Evolutionary conservation across 768 basidiomycete species (phyloP), one percentile per base, ranked within the genome.

Genomic region (Russula virescens): DNA sequence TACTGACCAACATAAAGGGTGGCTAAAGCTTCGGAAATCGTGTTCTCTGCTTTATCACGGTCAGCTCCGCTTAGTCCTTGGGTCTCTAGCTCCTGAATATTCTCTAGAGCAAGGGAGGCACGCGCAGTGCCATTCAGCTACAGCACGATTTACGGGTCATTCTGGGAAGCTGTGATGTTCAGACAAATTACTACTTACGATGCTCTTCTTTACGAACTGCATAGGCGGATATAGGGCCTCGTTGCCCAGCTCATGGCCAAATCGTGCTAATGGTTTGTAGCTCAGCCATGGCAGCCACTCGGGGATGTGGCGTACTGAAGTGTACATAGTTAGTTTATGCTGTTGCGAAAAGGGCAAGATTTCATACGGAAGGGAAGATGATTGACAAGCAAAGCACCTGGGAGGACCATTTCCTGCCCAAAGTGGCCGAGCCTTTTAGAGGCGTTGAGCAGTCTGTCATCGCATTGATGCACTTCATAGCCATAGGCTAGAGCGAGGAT

Each of bases 351-450:
- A 19, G 19, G n/a, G 42, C 2, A 8, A 43, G 42, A 43, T 43
- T 18, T 11, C 42, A 43, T 18, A 48, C 62, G 16, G 21, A 58
- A 26, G 3, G 62, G 49, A 16, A 63, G 8, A 19, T 51, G 7
- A 40, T 63, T 63, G 7, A 63, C 56, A 14, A 63, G 47, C 11
- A 58, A 19, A 13, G 42, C 40, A 31, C 54, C 54, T 7, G 54
- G 54, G 7, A 55, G 42, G 19, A 21, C 8, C 16, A 3, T 13
- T 23, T 19, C n/a, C 1, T 38, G 3, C 6, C 13, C 49, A 23
- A 52, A n/a, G 6, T 46, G 2, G 18, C 6, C 2, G n/a, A 35
- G 0, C 1, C 25, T 38, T 58, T 9, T 42, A 13, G 58, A 18
- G 1, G 34, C 47, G 10, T 40, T 19, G 38, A 58, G 13, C 14